These are phyloP conservation scores for Beauveria sp. DNA, from an alignment of 2,329 filamentous ascomycete genomes.

Conservation along the genomic window DNA sequence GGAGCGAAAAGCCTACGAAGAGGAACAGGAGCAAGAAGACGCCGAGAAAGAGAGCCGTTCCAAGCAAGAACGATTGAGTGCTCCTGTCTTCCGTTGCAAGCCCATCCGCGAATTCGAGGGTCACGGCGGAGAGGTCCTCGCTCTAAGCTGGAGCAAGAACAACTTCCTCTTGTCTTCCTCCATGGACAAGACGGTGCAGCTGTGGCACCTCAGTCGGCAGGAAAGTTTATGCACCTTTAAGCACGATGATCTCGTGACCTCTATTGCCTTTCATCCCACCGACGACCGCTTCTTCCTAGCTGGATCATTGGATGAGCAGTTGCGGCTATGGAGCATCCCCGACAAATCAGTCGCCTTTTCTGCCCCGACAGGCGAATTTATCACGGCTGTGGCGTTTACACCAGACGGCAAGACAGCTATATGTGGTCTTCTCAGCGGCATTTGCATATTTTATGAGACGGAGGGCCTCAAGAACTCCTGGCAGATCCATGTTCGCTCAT, in stretches of 20 bases:
- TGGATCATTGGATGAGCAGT: constrained; percentile 79
- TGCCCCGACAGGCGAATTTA: constrained; percentile 71
- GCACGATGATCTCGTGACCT: constrained; percentile 91
- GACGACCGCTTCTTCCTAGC: constrained; percentile 97
- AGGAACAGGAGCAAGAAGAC: constrained; percentile 46
- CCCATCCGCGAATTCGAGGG: constrained; percentile 74
- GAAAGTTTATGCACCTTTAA: constrained; percentile 92
- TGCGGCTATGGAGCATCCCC: constrained; percentile 93
- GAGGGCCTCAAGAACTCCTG: constrained; percentile 77
- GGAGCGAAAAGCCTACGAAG: constrained; percentile 67
- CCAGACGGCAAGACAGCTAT: constrained; percentile 87
- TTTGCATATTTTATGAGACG: constrained; percentile 88
- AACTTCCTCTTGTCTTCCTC: constrained; percentile 93
- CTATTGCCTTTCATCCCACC: constrained; percentile 85
- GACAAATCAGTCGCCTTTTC: constrained; percentile 89
- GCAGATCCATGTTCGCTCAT: constrained; percentile 89
- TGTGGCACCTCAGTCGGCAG: constrained; percentile 82
- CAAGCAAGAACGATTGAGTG: constrained; percentile 60
- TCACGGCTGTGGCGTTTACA: constrained; percentile 89
- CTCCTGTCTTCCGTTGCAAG: constrained; percentile 79
- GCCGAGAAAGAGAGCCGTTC: constrained; percentile 23
- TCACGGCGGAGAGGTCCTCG: constrained; percentile 78
- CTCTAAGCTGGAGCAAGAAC: constrained; percentile 98
- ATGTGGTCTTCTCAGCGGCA: constrained; percentile 75
- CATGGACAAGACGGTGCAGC: constrained; percentile 92